Evolutionary conservation across 2,329 filamentous ascomycete genomes (phyloP), one percentile per base, ranked within the genome.

Genomic region (Talaromyces marneffei): DNA sequence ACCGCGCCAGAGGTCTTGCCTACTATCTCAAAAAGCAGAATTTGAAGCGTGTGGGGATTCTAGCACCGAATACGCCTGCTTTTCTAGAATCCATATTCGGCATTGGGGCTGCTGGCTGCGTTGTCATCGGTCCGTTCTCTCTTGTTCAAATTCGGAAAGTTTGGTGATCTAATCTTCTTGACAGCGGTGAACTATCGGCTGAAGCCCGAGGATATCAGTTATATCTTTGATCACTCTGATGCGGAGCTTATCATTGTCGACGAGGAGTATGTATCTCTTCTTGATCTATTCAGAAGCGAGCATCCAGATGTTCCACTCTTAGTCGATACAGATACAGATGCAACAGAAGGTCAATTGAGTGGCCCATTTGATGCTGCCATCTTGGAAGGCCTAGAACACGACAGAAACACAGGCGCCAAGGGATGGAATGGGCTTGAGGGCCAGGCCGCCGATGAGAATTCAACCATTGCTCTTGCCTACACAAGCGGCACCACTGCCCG

Each of bases 1-100:
- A 96, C 70, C 90, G 94, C 46, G 90, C 92, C 2, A 80, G 90
- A 44, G 94, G 93, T 0, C 79, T 99, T 18, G 92, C 92, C 14
- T 97, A 96, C 76, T 97, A 89, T 73, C 73, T 99, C 61, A 84
- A 84, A 67, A 90, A 90, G 73, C 85, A 90, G 70, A 82, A 84
- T 4, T 86, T 85, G 70, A 88, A 85, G 69, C 83, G 90, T 63
- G 89, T 97, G 5, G 94, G 94, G 6, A 87, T 99, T 53, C 80
- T 99, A 10, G 87, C 87, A 8, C 90, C 94, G 2, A 99, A 99
- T 73, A 99, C 94, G 0, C 94, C 94, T 0, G 92, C 92, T 0
- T 97, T 97, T 69, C 80, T 99, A 29, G 93, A 97, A 77, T 85
- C 87, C 6, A 90, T 96, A 64, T 99, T 91, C 71, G 94, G 90